Base-by-base conservation (phyloP, 2,329 filamentous ascomycete genomes). In the Scytalidium lignicola region DNA sequence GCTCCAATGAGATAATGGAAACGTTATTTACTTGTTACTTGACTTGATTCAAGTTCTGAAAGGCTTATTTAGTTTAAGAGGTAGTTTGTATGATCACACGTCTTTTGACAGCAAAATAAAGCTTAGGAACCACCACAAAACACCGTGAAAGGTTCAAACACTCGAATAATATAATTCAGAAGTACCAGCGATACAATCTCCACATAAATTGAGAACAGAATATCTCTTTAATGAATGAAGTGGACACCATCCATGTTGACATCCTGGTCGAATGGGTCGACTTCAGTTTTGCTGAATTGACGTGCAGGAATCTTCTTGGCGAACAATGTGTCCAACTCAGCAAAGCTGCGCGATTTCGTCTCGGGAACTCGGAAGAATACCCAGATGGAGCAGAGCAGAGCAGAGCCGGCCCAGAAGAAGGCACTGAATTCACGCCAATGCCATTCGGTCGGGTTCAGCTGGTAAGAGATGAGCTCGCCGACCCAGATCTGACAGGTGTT, bases 401-500 rank as follows among this genome's bases (percentile, higher is more conserved):
- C 42, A 23, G 50, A 41, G 6, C 20, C 29, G 6, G 39, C 50
- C 39, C 40, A 40, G 20, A 42, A 42, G 22, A 52, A 52, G 21
- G 37, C 50, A n/a, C 48, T 43, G 19, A 41, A 46, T 5, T 48
- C 50, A 17, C 32, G 41, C 20, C 41, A 40, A 41, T 52, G 42
- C 19, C 29, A 40, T 15, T 42, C 41, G 4, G 21, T 41, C 2
- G 47, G 47, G 29, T 49, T 49, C 17, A 49, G 18, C 29, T 45
- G n/a, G 28, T 48, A 48, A 3, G 90, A 90, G 83, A 65, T 90
- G 71, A 61, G 92, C 71, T 6, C 46, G 0, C 88, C 91, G 39
- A 95, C 67, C 3, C 93, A 84, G 47, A 81, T 84, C 42, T 51
- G 47, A 13, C 45, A 50, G 28, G 59, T 47, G 62, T 83, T 87